Evolutionary conservation across 1,284 basidiomycete species (phyloP), one percentile per base, ranked within the genome.

Genomic region (Naganishia albida): DNA sequence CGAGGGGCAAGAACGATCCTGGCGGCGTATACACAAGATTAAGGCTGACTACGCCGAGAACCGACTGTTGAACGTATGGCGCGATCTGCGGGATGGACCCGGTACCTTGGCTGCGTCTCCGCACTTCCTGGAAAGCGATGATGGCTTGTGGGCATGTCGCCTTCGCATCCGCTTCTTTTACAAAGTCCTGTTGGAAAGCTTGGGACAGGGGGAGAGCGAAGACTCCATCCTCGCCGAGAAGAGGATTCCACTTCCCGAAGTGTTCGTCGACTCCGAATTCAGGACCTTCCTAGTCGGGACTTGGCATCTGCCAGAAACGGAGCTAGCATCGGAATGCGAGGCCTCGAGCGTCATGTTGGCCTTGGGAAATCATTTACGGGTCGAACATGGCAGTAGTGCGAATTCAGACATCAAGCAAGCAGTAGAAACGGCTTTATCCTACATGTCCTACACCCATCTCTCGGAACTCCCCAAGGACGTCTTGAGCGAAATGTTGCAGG

Each of bases 131-230:
- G 57, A 60, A 25, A 50, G 46, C 57, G 46, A 25, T 15, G 38
- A 50, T 50, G 30, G 34, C 6, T 25, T 60, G 10, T 60, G 57
- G 57, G 30, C 57, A 7, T 60, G 57, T 25, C 57, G 57, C 6
- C 38, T 60, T 25, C 57, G 57, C 7, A 42, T 49, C n/a, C 57
- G 57, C 3, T 60, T 40, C 38, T 60, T 60, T 20, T 40, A 25
- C 46, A 60, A 42, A 34, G 30, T 60, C 4, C 15, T 60, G 0
- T 39, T 3, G 10, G 23, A 40, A 15, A 7, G 8, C 16, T 25
- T 60, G 12, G 18, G 25, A 1, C 13, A 15, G 12, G 25, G 25
- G 16, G 46, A 39, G 15, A 20, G n/a, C 4, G 46, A 34, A 10
- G 23, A 23, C 23, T 3, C 51, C 12, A 10, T 30, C 2, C 10